Conservation (phyloP, 805 yeast genomes). For the Kuraishia borneana region DNA sequence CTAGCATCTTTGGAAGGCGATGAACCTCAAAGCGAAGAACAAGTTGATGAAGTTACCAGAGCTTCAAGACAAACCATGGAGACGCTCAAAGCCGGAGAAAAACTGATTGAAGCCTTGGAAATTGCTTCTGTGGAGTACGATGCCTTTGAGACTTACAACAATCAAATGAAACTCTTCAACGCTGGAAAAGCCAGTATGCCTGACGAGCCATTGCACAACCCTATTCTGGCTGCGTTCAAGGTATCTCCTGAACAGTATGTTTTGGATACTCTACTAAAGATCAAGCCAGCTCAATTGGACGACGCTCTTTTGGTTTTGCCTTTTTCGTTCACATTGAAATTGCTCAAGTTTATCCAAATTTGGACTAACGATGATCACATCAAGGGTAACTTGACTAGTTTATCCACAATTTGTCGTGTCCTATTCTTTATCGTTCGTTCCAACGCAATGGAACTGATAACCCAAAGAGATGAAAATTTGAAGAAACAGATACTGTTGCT, state of each 20-base stretch:
- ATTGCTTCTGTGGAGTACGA: slow-evolving; percentile 65
- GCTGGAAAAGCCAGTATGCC: slow-evolving; percentile 40
- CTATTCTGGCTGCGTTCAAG: slow-evolving; percentile 64
- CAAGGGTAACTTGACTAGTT: slow-evolving; percentile 31
- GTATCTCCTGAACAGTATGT: slow-evolving; percentile 72
- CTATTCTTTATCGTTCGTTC: slow-evolving; percentile 63
- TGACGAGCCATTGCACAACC: slow-evolving; percentile 48
- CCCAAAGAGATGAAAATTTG: slow-evolving; percentile 51
- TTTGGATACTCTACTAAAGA: slow-evolving; percentile 54
- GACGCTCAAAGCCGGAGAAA: slow-evolving; percentile 90
- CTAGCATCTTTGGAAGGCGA: slow-evolving; percentile 60
- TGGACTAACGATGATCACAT: slow-evolving; percentile 48
- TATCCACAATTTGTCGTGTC: slow-evolving; percentile 62
- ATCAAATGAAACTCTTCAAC: slow-evolving; percentile 23
- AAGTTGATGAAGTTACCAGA: slow-evolving; percentile 41
- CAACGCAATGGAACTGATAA: slow-evolving; percentile 70
- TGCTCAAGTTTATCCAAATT: slow-evolving; percentile 61
- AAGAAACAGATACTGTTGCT: slow-evolving; percentile 57
- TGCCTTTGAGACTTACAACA: slow-evolving; percentile 36
- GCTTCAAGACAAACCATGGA: slow-evolving; percentile 82
- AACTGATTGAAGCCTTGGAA: slow-evolving; percentile 84
- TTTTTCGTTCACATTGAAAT: slow-evolving; percentile 65
- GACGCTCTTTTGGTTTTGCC: slow-evolving; percentile 90
- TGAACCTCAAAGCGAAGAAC: slow-evolving; percentile 24
- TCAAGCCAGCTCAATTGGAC: slow-evolving; percentile 77